Conservation (phyloP, 2,329 filamentous ascomycete species). For the Colletotrichum navitas region DNA sequence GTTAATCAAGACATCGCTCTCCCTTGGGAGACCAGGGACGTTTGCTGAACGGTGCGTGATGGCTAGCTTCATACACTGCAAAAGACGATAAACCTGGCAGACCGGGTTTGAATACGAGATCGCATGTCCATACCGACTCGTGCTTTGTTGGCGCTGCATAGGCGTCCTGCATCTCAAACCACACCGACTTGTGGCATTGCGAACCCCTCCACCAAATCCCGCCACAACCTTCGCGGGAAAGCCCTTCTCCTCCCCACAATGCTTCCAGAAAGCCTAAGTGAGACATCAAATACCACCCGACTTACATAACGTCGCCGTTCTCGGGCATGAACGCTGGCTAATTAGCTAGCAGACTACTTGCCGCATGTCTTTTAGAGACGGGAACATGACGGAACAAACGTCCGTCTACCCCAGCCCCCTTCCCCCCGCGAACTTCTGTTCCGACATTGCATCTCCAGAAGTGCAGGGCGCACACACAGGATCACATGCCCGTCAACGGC, state of each 20-base stretch:
- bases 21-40: background rate
- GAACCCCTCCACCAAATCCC: background rate
- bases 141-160: slow-evolving; percentile 26
- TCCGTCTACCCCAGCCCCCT: slow-evolving; percentile 3
- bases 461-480: slow-evolving; percentile 7
- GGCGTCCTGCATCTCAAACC: slow-evolving; percentile 5
- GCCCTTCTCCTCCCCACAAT: slow-evolving; percentile 1
- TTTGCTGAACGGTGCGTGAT: background rate
- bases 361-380: background rate
- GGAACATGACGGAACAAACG: background rate
- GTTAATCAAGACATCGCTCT: background rate
- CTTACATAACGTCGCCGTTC: background rate
- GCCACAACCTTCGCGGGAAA: background rate
- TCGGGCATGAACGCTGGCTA: background rate
- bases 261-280: slow-evolving; percentile 16
- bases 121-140: background rate
- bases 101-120: slow-evolving; percentile 16
- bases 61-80: background rate
- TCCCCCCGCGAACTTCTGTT: background rate
- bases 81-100: background rate
- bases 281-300: slow-evolving; percentile 15
- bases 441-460: slow-evolving; percentile 12
- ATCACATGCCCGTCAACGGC: slow-evolving; percentile 32
- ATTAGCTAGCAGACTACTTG: background rate
- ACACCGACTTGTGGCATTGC: slow-evolving; percentile 26